Percentiles rank a stretch among this genome's conserved stretches.
Conservation (phyloP, 179 eudicot species). For the Beta lomatogona region DNA sequence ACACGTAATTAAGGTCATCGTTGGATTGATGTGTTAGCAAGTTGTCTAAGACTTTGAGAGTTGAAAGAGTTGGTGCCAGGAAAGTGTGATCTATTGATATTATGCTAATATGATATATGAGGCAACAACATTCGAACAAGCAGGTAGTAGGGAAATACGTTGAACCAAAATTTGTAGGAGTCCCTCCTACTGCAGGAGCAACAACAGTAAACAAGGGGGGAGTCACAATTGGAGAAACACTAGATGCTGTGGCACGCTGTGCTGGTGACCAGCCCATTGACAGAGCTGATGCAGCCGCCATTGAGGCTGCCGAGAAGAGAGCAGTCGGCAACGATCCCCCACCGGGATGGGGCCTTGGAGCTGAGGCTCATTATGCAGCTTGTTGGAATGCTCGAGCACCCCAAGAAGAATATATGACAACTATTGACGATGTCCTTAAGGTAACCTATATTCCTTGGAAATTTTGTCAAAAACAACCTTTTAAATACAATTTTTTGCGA, state of each 20-base stretch:
- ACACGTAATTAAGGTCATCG: too few species aligned
- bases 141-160: constrained; percentile 49
- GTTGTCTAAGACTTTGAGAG: too few species aligned
- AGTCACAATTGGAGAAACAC: constrained; percentile 23
- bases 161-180: constrained; percentile 26
- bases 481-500: too few species aligned
- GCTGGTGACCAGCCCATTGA: constrained; percentile 29
- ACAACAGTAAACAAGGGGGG: neutral
- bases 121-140: neutral
- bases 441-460: neutral
- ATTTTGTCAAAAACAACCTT: too few species aligned
- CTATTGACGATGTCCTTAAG: constrained; percentile 29
- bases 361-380: constrained; percentile 22
- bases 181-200: constrained; percentile 4
- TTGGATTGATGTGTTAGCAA: too few species aligned
- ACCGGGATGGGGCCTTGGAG: constrained; percentile 18
- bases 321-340: constrained; percentile 8
- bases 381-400: constrained; percentile 5
- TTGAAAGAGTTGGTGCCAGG: too few species aligned
- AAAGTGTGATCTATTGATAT: too few species aligned
- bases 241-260: constrained; percentile 21
- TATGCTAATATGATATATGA: too few species aligned
- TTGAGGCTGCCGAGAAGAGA: constrained; percentile 27
- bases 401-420: constrained; percentile 6
- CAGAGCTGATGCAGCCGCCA: constrained; percentile 25